Base-by-base conservation (phyloP, 1,139 yeast genomes). In the Kodamaea anthophila region DNA sequence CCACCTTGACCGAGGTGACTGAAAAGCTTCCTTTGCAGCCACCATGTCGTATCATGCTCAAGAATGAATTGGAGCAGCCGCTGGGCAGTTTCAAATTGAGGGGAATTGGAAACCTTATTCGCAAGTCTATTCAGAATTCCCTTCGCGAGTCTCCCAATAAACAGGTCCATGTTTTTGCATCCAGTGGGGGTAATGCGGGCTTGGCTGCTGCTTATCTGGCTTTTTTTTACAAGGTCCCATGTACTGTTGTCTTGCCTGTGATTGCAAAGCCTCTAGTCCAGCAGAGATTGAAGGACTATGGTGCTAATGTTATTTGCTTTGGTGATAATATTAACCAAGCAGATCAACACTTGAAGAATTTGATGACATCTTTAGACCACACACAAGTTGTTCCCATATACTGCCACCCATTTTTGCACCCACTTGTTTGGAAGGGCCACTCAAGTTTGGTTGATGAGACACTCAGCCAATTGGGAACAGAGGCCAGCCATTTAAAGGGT, bases 111-210 rank as follows among this genome's bases (percentile, higher is more conserved):
- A 46, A 65, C 38, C 55, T 70, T 29, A 64, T 73, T 15, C 37
- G 47, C 14, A 46, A 49, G 26, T 53, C 58, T 7, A 49, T 58
- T 5, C 47, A 38, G 18, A 31, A 47, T 26, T 51, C 53, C 13
- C 41, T 34, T 21, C 30, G 19, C 11, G 50, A 28, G 4, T 25
- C 29, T 21, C 36, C 42, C 12, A 23, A 30, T 9, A 36, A 43
- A 34, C 46, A 50, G 21, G 63, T 72, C 20, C 70, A 67, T 18
- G 74, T 79, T 4, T 74, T 66, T 47, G 67, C 81, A 5, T 75
- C 83, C 18, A 76, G 84, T 10, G 91, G 88, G 9, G 91, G 91
- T 1, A 81, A 81, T 47, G 91, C 91, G 0, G 91, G 91, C 0
- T 58, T 77, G 29, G 88, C 88, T 1, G 84, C 84, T 2, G 85